Percentiles rank a stretch among this genome's conserved stretches.
These are phyloP conservation scores for Candida vaughaniae DNA, from an alignment of 805 yeast species.

Conservation along the genomic window DNA sequence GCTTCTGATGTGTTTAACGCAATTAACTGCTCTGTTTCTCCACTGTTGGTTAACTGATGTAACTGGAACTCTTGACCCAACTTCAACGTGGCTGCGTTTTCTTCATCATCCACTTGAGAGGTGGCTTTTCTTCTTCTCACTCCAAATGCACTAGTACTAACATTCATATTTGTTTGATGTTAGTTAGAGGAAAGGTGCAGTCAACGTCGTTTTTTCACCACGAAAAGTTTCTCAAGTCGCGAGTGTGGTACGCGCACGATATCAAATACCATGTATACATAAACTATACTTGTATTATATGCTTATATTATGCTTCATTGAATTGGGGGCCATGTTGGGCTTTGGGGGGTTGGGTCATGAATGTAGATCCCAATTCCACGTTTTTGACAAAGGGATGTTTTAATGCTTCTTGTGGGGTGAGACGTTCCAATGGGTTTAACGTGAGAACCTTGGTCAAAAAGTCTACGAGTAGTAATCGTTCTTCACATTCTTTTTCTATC, in stretches of 20 bases:
- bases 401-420: slow-evolving; percentile 96
- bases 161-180: slow-evolving; percentile 57
- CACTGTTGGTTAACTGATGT: slow-evolving; percentile 77
- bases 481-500: slow-evolving; percentile 70
- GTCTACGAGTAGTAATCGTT: slow-evolving; percentile 70
- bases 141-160: slow-evolving; percentile 84
- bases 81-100: slow-evolving; percentile 82
- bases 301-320: slow-evolving; percentile 6
- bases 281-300: background rate
- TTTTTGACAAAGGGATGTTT: slow-evolving; percentile 79
- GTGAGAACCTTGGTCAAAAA: slow-evolving; percentile 76
- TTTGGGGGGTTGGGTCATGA: background rate
- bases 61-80: slow-evolving; percentile 92
- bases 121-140: slow-evolving; percentile 69
- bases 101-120: slow-evolving; percentile 78
- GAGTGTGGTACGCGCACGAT: too few species aligned
- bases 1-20: slow-evolving; percentile 90
- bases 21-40: slow-evolving; percentile 71
- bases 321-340: slow-evolving; percentile 1
- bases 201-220: too few species aligned
- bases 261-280: too few species aligned
- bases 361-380: slow-evolving; percentile 3
- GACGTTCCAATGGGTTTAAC: slow-evolving; percentile 87
- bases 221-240: too few species aligned
- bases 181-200: too few species aligned